Conservation (phyloP, 129 eudicot species). For the Helichrysum umbraculigerum region DNA sequence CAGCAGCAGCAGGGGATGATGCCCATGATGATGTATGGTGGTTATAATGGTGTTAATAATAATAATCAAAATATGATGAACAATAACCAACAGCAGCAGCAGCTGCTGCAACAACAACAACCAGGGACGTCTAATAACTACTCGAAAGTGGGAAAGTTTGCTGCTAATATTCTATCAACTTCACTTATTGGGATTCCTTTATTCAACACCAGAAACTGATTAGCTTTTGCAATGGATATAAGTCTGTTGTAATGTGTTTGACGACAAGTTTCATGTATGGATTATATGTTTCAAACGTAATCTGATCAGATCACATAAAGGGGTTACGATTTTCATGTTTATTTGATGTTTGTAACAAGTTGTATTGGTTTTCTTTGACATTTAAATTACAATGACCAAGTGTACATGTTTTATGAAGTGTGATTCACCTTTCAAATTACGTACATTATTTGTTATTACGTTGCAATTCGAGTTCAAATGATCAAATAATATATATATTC, state of each 20-base stretch:
- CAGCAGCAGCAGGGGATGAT: constrained; percentile 18
- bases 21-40: constrained; percentile 16
- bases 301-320: not conserved
- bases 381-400: not conserved
- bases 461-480: no score
- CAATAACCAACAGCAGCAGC: constrained; percentile 5
- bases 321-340: constrained; percentile 1
- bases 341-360: not conserved
- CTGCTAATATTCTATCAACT: constrained; percentile 35
- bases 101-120: constrained; percentile 8
- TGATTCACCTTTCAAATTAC: not conserved
- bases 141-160: constrained; percentile 30
- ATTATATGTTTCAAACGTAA: not conserved
- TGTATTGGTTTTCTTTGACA: not conserved
- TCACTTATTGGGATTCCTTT: constrained; percentile 41
- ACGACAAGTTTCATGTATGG: not conserved
- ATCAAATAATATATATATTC: no score
- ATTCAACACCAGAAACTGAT: constrained; percentile 27
- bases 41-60: constrained; percentile 10
- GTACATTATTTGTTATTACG: not conserved
- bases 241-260: not conserved
- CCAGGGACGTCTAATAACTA: constrained; percentile 20
- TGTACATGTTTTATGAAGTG: not conserved
- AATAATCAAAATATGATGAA: constrained; percentile 16
- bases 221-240: not conserved